Evolutionary conservation across 257 asterid genomes (phyloP).

Genomic region (Solanum dulcamara): DNA sequence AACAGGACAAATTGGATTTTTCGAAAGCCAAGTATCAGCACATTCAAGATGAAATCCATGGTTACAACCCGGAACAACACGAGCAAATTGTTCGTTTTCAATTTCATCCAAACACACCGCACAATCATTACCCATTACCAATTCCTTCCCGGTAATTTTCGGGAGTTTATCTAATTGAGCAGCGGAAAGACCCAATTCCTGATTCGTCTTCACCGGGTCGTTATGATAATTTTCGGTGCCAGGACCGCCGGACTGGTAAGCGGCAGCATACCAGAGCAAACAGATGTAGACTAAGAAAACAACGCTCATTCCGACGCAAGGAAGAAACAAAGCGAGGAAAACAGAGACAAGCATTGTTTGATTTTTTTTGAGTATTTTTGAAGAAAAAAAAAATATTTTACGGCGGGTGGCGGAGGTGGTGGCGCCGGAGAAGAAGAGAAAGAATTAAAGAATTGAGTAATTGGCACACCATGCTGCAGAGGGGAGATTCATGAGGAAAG

Average conservation of each 20-base stretch:
- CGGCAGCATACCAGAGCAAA: constrained; percentile 61
- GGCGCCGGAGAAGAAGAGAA: background rate
- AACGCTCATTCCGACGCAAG: constrained; percentile 80
- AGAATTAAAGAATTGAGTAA: constrained; percentile 7
- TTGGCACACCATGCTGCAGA: constrained; percentile 23
- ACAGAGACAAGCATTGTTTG: constrained; percentile 51
- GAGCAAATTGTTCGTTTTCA: constrained; percentile 43
- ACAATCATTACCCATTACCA: constrained; percentile 58
- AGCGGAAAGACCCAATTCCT: background rate
- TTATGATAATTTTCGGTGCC: background rate
- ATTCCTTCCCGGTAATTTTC: constrained; percentile 45
- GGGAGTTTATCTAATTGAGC: constrained; percentile 33
- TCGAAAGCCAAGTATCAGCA: constrained; percentile 75
- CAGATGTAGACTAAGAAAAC: constrained; percentile 76
- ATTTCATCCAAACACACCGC: constrained; percentile 82
- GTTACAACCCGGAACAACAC: constrained; percentile 71
- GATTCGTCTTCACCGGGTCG: constrained; percentile 17
- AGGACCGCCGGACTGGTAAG: background rate
- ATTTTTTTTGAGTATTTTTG: background rate
- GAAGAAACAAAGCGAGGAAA: constrained; percentile 73
- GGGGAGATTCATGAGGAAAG: background rate
- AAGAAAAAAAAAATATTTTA: background rate
- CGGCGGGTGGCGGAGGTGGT: constrained; percentile 7
- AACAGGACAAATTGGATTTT: constrained; percentile 53
- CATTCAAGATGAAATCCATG: constrained; percentile 78